A percentile compares a stretch with the other conserved stretches of the same genome.
Conservation (phyloP, 352 stramenopile species). For the Globisporangium takayamanum region DNA sequence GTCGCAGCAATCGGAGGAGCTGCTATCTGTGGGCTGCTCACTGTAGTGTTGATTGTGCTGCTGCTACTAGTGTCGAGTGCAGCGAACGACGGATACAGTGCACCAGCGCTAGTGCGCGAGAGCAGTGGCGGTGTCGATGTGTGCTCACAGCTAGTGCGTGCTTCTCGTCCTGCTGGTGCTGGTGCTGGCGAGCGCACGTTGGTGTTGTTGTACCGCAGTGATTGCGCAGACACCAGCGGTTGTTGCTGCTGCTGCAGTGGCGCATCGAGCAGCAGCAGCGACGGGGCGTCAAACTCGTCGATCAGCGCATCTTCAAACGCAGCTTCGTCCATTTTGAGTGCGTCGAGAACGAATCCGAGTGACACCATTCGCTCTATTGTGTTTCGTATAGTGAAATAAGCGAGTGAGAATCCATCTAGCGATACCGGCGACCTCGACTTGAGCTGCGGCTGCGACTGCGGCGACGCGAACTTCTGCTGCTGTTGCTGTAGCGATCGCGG, state of each 20-base stretch:
- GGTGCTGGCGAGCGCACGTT: not conserved
- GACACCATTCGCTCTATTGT: not conserved
- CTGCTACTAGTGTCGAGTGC: not conserved
- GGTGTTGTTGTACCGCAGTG: not conserved
- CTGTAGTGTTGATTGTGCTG: not conserved
- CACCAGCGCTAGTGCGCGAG: not conserved
- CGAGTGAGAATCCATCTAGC: slow-evolving; percentile 1
- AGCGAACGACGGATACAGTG: slow-evolving; percentile 27
- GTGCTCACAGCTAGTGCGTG: not conserved
- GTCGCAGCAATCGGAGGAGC: not conserved
- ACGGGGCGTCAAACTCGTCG: slow-evolving; percentile 50
- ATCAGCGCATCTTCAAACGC: slow-evolving; percentile 50
- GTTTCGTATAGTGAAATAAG: not conserved
- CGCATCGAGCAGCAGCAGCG: not conserved
- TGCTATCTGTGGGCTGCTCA: not conserved
- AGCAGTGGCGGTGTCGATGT: not conserved
- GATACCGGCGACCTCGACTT: slow-evolving; percentile 13
- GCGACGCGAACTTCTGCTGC: slow-evolving; percentile 1
- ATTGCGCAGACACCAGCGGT: slow-evolving; percentile 6
- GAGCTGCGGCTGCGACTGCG: slow-evolving; percentile 7
- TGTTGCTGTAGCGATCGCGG: not conserved
- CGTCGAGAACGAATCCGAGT: not conserved
- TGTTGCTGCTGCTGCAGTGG: not conserved
- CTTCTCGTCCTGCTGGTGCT: not conserved
- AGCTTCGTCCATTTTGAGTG: slow-evolving; percentile 12